Evolutionary conservation across 257 asterid genomes (phyloP).

Genomic region (Solanum bulbocastanum): DNA sequence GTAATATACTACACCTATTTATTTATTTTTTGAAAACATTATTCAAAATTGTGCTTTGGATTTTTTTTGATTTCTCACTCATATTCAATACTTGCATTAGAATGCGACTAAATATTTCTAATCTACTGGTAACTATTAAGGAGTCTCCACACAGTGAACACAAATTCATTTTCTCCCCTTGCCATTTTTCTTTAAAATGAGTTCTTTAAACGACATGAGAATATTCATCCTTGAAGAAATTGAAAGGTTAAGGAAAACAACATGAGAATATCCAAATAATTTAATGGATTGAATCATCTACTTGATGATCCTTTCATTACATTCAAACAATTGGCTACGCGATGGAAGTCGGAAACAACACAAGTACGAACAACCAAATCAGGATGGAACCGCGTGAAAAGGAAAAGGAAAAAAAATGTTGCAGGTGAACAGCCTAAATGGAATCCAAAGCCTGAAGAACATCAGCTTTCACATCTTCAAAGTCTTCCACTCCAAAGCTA

Average conservation of each 20-base stretch:
- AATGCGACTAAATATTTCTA: neutral
- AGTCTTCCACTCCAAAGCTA: conserved; percentile 89
- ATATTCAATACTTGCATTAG: neutral
- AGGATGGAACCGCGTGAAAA: neutral
- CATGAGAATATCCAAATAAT: neutral
- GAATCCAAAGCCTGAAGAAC: conserved; percentile 78
- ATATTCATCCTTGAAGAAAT: neutral
- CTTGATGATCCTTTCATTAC: neutral
- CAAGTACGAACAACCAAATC: neutral
- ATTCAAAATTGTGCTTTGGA: neutral
- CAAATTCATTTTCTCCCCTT: neutral
- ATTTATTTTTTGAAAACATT: neutral
- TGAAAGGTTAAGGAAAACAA: neutral
- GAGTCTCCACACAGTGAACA: neutral
- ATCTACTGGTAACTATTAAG: neutral
- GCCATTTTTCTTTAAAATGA: no score
- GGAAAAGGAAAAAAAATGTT: neutral
- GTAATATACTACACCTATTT: no score
- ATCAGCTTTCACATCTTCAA: conserved; percentile 74
- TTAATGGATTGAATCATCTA: neutral
- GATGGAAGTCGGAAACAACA: neutral
- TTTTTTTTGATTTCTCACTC: neutral
- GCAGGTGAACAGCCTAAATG: conserved; percentile 22
- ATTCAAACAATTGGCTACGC: neutral
- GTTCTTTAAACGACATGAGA: neutral